Evolutionary conservation across 176 grass and related monocot species (phyloP), one percentile per base, ranked within the genome.

Genomic region (Melocanna baccifera): DNA sequence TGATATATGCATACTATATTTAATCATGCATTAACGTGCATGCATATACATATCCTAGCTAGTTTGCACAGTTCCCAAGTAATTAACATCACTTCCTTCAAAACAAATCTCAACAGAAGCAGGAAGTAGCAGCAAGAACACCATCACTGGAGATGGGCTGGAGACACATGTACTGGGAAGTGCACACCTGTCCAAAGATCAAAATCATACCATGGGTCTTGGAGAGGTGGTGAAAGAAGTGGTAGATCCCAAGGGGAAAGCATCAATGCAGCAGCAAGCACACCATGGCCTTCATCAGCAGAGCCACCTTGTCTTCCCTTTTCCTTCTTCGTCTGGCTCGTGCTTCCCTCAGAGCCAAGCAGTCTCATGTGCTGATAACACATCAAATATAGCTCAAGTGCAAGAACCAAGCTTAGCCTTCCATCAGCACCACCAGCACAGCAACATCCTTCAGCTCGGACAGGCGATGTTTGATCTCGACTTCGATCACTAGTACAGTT

Each of bases 381-480:
- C 86, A 75, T 86, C 87, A 86, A 86, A 88, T 89, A 86, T 86
- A 62, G 90, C 59, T 41, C 89, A 86, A 6, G 83, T 67, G 86
- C 83, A 78, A 79, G 83, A 89, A 55, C 53, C 83, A 62, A 86
- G 57, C 69, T 79, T 89, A 36, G 69, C 68, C 6, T 86, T 86
- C 75, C 83, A 92, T 51, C 87, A 92, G 26, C 82, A 89, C 42
- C 88, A 89, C 62, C 88, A 88, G 56, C 83, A 91, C 39, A 94
- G 81, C 79, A 89, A 84, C 84, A 86, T 89, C 71, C 85, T 94
- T 62, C 89, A 94, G 73, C 87, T 91, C 7, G 83, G 92, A 4
- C 92, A 91, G 78, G 86, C 88, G 18, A 93, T 93, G 88, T 86
- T 93, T 65, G 88, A 93, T 83, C 81, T 91, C 22, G 84, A 89